Evolutionary conservation across 805 yeast genomes (phyloP), one percentile per base, ranked within the genome.

Genomic region (Myxozyma lipomycoides): DNA sequence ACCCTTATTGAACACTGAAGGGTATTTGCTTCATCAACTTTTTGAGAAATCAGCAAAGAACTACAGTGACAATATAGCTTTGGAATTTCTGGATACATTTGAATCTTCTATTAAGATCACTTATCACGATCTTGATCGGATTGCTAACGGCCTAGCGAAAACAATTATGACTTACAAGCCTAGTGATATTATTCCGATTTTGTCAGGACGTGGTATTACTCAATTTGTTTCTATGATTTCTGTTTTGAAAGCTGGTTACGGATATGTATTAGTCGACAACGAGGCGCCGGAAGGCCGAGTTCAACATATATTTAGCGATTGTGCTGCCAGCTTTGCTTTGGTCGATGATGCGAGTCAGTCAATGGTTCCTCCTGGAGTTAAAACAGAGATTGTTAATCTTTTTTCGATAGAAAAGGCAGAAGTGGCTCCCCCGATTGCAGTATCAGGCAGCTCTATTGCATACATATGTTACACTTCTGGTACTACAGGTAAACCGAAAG

Each of bases 381-480:
- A 9, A 9, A 9, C 10, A 12, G 9, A 12, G 9, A 42, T 18
- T 6, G 36, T 40, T 15, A 10, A 42, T 21, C 22, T 40, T 5
- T 5, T 18, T 10, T 7, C 21, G 19, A 19, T 45, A 5, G 24
- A 12, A n/a, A 6, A 10, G 6, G 15, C 6, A 9, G 10, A 12
- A 12, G 6, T 5, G 6, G 43, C 19, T 18, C 21, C 15, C 15
- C 47, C 7, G 15, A 9, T 7, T n/a, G n/a, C 18, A n/a, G 6
- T 6, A 26, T 9, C 10, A 9, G 12, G 19, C 6, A 21, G 9
- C 44, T 10, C 32, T 5, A n/a, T 9, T 12, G 55, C 55, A 4
- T 50, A 50, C 44, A 15, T 26, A 9, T 25, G 35, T 40, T 42
- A 50, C 26, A 50, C 55, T 9, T 50, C 55, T n/a, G 55, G 52